A percentile compares a stretch with the other conserved stretches of the same genome.
Evolutionary conservation across 2,329 filamentous ascomycete species (phyloP).

Genomic region (Chrysoporthe puriensis): DNA sequence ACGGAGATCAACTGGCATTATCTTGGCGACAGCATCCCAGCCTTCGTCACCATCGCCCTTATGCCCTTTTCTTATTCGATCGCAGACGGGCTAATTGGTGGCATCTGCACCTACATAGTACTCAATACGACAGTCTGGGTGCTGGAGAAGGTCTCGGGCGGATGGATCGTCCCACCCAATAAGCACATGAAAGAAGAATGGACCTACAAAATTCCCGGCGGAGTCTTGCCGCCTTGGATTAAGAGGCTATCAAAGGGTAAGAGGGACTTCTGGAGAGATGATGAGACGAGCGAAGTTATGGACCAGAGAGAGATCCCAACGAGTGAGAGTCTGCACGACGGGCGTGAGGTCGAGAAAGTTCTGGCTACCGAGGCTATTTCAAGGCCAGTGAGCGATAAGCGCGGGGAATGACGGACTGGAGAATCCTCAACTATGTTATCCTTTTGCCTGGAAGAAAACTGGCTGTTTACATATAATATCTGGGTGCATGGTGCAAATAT

Average conservation of each 20-base stretch:
- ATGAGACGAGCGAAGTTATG: constrained; percentile 32
- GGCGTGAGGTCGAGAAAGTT: constrained; percentile 16
- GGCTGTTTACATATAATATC: background rate
- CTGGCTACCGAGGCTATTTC: constrained; percentile 16
- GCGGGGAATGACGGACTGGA: background rate
- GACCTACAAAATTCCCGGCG: constrained; percentile 77
- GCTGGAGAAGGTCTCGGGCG: constrained; percentile 67
- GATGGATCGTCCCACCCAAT: constrained; percentile 74
- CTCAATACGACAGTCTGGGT: constrained; percentile 75
- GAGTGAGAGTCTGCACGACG: constrained; percentile 16
- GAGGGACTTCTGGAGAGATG: constrained; percentile 71
- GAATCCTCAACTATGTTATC: background rate
- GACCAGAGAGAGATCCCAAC: constrained; percentile 17
- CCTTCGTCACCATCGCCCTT: constrained; percentile 79
- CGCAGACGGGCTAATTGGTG: constrained; percentile 82
- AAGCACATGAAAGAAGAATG: constrained; percentile 78
- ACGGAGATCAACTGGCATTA: constrained; percentile 90
- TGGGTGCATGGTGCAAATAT: background rate
- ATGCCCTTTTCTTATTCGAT: constrained; percentile 94
- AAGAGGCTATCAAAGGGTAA: constrained; percentile 66
- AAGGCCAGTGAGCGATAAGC: constrained; percentile 9
- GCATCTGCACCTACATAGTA: constrained; percentile 75
- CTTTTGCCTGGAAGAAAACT: background rate
- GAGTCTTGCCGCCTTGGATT: constrained; percentile 73
- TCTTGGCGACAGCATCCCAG: constrained; percentile 80